Evolutionary conservation across 2,329 filamentous ascomycete genomes (phyloP).

Genomic region (Ascochyta lentis): DNA sequence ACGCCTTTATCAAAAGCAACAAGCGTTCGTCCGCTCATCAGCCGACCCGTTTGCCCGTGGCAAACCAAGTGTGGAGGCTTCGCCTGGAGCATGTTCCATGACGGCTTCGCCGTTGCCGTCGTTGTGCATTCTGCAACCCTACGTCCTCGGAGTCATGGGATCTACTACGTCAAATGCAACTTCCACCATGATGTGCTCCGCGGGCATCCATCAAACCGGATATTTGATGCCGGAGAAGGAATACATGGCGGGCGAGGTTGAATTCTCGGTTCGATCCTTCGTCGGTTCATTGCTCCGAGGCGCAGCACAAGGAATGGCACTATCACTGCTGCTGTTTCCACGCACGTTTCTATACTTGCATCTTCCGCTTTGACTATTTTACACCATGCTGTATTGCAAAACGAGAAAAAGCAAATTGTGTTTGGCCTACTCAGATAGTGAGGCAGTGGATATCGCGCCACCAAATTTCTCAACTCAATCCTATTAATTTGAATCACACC

Average conservation of each 20-base stretch:
- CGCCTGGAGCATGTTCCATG: neutral
- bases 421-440: too few species aligned
- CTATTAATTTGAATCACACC: too few species aligned
- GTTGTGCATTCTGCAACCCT: neutral
- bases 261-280: neutral
- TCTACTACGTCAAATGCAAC: neutral
- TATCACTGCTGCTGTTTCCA: too few species aligned
- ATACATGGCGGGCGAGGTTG: neutral
- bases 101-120: constrained; percentile 1
- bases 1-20: constrained; percentile 9
- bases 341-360: too few species aligned
- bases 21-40: neutral
- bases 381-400: too few species aligned
- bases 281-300: neutral
- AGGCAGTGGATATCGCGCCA: too few species aligned
- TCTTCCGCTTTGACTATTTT: too few species aligned
- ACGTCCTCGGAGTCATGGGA: neutral
- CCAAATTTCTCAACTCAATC: too few species aligned
- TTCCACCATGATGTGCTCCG: neutral
- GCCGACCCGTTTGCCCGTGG: neutral
- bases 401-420: too few species aligned
- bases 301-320: neutral
- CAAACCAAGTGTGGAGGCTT: neutral
- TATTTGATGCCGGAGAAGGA: neutral
- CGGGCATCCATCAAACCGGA: neutral